phyloP scores from a whole-genome alignment of 306 rosid genomes.

The Gleditsia sinensis region DNA sequence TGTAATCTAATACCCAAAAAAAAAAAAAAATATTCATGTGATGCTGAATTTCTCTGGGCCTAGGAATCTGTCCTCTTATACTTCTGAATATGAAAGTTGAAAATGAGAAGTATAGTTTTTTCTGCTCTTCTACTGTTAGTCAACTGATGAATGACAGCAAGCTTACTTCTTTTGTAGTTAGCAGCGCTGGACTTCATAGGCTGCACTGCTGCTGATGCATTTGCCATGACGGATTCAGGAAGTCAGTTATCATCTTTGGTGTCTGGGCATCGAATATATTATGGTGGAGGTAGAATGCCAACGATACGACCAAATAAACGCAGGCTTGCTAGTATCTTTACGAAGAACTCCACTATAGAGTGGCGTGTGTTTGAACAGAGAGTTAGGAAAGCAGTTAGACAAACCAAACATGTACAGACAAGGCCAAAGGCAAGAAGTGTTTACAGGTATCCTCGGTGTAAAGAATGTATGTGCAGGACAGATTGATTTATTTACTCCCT shows the following conservation, averaged over 20 bases:
- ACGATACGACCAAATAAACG: constrained; percentile 97
- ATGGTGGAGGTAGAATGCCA: constrained; percentile 89
- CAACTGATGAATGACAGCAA: constrained; percentile 33
- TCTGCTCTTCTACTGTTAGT: constrained; percentile 19
- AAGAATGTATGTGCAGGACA: constrained; percentile 88
- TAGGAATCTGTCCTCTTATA: background rate
- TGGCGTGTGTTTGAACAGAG: constrained; percentile 97
- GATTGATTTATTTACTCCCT: constrained; percentile 35
- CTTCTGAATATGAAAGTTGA: background rate
- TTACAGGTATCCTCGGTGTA: constrained; percentile 91
- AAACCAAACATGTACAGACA: constrained; percentile 86
- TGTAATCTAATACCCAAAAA: background rate
- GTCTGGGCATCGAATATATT: constrained; percentile 85
- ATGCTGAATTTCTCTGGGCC: background rate
- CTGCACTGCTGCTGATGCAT: constrained; percentile 91
- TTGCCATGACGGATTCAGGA: constrained; percentile 98
- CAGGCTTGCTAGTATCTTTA: constrained; percentile 78
- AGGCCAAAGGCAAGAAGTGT: constrained; percentile 94
- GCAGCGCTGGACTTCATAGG: constrained; percentile 98
- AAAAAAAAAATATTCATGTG: background rate
- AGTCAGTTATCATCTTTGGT: constrained; percentile 95
- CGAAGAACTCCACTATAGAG: constrained; percentile 75
- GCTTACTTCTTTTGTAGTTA: constrained; percentile 50
- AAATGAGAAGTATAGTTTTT: background rate
- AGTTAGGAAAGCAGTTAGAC: constrained; percentile 92